phyloP scores from a whole-genome alignment of 805 yeast genomes.

The Kregervanrija pseudodelftensis region DNA sequence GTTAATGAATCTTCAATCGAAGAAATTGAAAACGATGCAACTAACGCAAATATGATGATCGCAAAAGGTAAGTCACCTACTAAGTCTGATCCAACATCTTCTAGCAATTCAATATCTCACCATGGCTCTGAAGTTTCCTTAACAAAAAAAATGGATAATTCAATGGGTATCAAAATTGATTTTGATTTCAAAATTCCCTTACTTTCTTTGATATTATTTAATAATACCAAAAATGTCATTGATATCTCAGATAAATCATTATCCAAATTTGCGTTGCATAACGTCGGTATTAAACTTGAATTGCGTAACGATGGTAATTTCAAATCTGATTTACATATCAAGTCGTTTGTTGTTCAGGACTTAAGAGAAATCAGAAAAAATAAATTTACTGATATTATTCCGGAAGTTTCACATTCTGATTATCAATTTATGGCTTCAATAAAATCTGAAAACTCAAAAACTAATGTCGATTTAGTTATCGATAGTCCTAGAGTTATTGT shows the following conservation, averaged over 20 bases:
- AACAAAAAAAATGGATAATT: not conserved
- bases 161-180: constrained; percentile 23
- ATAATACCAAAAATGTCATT: constrained; percentile 35
- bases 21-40: constrained; percentile 58
- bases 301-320: constrained; percentile 50
- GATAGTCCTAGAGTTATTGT: constrained; percentile 77
- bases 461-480: constrained; percentile 47
- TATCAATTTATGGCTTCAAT: constrained; percentile 65
- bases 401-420: constrained; percentile 52
- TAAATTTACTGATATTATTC: constrained; percentile 75
- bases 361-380: constrained; percentile 55
- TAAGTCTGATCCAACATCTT: not conserved
- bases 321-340: constrained; percentile 53
- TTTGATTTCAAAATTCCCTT: constrained; percentile 55
- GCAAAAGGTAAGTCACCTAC: constrained; percentile 11
- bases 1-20: constrained; percentile 37
- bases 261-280: constrained; percentile 54
- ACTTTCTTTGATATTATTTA: constrained; percentile 54
- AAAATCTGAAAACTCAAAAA: constrained; percentile 34
- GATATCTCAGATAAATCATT: constrained; percentile 36
- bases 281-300: constrained; percentile 42
- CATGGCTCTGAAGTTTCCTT: not conserved
- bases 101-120: not conserved
- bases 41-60: constrained; percentile 49
- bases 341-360: constrained; percentile 75